Evolutionary conservation across 345 rosid species (phyloP).

Genomic region (Luvunga scandens): DNA sequence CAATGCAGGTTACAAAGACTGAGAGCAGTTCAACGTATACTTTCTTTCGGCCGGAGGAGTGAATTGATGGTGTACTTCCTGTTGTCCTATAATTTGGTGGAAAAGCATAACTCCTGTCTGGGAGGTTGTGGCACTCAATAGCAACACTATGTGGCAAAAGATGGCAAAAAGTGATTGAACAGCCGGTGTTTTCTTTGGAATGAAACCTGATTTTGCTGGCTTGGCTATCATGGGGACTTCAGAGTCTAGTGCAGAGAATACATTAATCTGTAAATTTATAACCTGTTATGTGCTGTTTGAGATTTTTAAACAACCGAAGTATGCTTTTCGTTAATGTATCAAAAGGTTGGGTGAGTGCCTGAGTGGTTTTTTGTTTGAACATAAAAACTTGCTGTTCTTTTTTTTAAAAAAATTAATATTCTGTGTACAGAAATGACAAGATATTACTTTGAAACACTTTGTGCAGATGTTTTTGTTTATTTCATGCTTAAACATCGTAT

Average conservation of each 20-base stretch:
- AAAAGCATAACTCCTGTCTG: slow-evolving; percentile 6
- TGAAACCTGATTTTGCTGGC: not conserved
- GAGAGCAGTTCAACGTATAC: slow-evolving; percentile 63
- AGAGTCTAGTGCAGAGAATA: not conserved
- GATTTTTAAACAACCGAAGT: not conserved
- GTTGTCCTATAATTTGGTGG: not conserved
- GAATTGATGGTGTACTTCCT: slow-evolving; percentile 13
- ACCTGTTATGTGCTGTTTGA: not conserved
- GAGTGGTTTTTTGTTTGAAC: not conserved
- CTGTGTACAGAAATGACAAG: slow-evolving; percentile 12
- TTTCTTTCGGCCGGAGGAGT: slow-evolving; percentile 53
- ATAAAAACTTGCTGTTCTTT: not conserved
- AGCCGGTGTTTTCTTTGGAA: not conserved
- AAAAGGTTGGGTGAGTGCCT: not conserved
- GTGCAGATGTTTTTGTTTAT: not conserved
- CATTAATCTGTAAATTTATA: not conserved
- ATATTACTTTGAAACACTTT: not conserved
- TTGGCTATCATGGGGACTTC: not conserved
- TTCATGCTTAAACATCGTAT: not conserved
- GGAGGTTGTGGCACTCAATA: not conserved
- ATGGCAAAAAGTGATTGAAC: not conserved
- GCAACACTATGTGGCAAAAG: not conserved
- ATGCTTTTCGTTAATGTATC: not conserved
- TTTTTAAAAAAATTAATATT: not conserved
- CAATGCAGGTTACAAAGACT: slow-evolving; percentile 59